Evolutionary conservation across 2,329 filamentous ascomycete species (phyloP), one percentile per base, ranked within the genome.

Genomic region (Fusarium nodosum): DNA sequence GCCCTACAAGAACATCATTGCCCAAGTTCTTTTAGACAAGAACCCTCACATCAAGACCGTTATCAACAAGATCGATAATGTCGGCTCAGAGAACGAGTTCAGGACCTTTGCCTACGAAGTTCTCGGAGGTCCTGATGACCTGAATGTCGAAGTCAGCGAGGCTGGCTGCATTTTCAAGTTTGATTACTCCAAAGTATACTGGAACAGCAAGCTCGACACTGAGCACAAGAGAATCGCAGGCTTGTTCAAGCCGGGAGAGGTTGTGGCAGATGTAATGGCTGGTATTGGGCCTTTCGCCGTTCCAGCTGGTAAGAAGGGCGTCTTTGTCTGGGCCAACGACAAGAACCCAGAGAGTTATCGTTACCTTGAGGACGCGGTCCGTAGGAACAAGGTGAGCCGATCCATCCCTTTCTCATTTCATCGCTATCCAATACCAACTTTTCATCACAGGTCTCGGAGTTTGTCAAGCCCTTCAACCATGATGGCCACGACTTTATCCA

Each of bases 241-340:
- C 54, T 81, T 90, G 56, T 97, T 98, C 83, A 82, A 88, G 58
- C 89, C 91, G 9, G 94, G 96, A 39, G 92, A 98, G 76, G 94
- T 94, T 5, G 92, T 98, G 2, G 96, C 91, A 82, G 96, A 99
- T 79, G 91, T 97, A 69, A 99, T 98, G 95, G 95, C 94, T 1
- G 96, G 96, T 44, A 94, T 99, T 51, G 96, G 96, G 0, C 96
- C 96, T 0, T 99, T 99, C 79, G 94, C 95, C 24, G 86, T 97
- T 5, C 96, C 96, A 0, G 94, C 95, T 0, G 96, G 93, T 18
- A 97, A 92, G 82, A 95, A 92, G 79, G 89, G 88, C 39, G 93
- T 97, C 30, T 97, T 98, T 74, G 94, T 97, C 20, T 97, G 93
- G 90, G 96, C 94, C 39, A 99, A 98, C 80, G 96, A 99, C 79